A percentile compares a stretch with the other conserved stretches of the same genome.
These are phyloP conservation scores for Acidiella bohemica DNA, from an alignment of 495 filamentous ascomycete genomes.

Conservation along the genomic window DNA sequence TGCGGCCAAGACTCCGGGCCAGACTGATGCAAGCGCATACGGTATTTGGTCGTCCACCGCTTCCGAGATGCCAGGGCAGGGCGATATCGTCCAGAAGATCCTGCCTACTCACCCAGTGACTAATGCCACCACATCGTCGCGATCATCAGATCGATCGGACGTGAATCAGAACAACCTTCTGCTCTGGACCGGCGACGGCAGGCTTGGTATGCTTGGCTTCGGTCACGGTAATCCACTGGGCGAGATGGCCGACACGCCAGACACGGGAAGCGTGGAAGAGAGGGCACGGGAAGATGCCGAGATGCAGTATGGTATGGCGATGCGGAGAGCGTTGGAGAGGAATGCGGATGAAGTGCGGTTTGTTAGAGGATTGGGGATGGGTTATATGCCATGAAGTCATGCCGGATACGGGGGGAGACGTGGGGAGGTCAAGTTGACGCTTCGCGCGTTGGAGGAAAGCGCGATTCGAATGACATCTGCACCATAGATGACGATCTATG, in stretches of 20 bases:
- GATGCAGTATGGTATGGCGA: constrained; percentile 47
- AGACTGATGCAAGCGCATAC: constrained; percentile 7
- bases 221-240: constrained; percentile 11
- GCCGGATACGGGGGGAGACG: no score
- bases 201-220: constrained; percentile 29
- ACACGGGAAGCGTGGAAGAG: constrained; percentile 28
- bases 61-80: constrained; percentile 19
- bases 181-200: constrained; percentile 32
- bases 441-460: no score
- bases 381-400: no score
- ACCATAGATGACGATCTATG: no score
- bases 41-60: constrained; percentile 16
- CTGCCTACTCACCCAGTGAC: constrained; percentile 20
- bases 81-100: constrained; percentile 33
- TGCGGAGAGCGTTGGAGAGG: constrained; percentile 61
- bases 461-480: no score
- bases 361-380: constrained; percentile 53
- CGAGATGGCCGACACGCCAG: constrained; percentile 5
- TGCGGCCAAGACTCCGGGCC: neutral
- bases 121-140: neutral
- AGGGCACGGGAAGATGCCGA: constrained; percentile 34
- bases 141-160: constrained; percentile 5
- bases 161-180: constrained; percentile 24
- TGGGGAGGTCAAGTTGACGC: no score
- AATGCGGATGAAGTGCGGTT: constrained; percentile 76